Conservation (phyloP, 495 filamentous ascomycete genomes). For the Entonaema liquescens region DNA sequence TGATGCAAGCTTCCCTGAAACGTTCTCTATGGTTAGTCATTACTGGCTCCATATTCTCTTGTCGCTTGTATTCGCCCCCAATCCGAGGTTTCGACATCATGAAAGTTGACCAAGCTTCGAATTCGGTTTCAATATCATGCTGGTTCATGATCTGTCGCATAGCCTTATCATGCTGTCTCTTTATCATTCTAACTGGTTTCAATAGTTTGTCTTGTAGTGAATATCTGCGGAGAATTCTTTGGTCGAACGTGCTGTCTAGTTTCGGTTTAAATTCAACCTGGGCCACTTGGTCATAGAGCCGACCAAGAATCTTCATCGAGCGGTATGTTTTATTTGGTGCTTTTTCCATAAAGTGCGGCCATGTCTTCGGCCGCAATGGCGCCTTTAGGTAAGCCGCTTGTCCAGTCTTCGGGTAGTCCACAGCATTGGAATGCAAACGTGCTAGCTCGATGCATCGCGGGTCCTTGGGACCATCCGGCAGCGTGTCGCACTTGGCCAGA, state of each 20-base stretch:
- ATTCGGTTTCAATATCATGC: constrained; percentile 85
- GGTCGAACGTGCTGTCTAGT: constrained; percentile 76
- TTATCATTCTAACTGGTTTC: constrained; percentile 69
- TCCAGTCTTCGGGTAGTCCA: constrained; percentile 95
- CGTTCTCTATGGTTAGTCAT: constrained; percentile 68
- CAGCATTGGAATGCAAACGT: constrained; percentile 84
- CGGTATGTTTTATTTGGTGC: constrained; percentile 64
- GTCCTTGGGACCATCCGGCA: constrained; percentile 69
- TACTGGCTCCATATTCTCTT: constrained; percentile 80
- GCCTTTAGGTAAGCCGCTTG: constrained; percentile 72
- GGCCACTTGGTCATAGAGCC: constrained; percentile 76
- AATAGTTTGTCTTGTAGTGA: constrained; percentile 61
- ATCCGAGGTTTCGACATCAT: constrained; percentile 73
- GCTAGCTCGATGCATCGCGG: constrained; percentile 78
- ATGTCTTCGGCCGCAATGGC: constrained; percentile 65
- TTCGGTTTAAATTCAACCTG: constrained; percentile 73
- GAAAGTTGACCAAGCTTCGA: constrained; percentile 89
- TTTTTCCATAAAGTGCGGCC: constrained; percentile 95
- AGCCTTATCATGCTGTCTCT: constrained; percentile 77
- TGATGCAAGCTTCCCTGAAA: constrained; percentile 70
- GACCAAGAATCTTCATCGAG: constrained; percentile 78
- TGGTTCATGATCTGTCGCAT: constrained; percentile 86
- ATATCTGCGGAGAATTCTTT: constrained; percentile 74
- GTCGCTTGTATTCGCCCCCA: constrained; percentile 80
- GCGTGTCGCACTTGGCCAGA: constrained; percentile 76